Percentiles rank a stretch among this genome's conserved stretches.
Conservation (phyloP, 2,329 filamentous ascomycete species). For the Arthroderma uncinatum region DNA sequence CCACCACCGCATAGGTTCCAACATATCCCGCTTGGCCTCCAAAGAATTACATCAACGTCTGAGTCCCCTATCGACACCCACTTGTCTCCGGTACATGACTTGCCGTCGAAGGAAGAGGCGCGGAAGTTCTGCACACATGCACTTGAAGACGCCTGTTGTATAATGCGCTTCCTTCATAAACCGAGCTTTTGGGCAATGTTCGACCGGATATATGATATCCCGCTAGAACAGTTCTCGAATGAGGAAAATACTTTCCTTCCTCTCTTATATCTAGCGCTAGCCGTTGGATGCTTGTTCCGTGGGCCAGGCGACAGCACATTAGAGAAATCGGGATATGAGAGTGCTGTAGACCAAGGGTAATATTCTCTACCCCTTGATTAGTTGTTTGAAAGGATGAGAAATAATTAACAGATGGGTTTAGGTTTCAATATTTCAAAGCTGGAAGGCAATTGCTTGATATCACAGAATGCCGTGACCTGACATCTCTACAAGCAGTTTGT, state of each 20-base stretch:
- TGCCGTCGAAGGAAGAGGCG: constrained; percentile 55
- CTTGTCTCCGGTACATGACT: constrained; percentile 47
- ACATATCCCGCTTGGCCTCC: constrained; percentile 49
- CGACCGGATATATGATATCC: constrained; percentile 63
- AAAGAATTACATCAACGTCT: constrained; percentile 55
- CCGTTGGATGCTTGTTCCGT: constrained; percentile 62
- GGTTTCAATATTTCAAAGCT: constrained; percentile 62
- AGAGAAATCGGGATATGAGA: constrained; percentile 37
- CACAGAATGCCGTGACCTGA: constrained; percentile 58
- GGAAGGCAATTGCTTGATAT: constrained; percentile 54
- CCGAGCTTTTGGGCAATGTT: constrained; percentile 70
- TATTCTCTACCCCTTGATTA: constrained; percentile 13
- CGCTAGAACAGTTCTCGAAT: constrained; percentile 50
- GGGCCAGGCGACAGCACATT: constrained; percentile 43
- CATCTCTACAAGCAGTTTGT: constrained; percentile 61
- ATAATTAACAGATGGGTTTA: constrained; percentile 24
- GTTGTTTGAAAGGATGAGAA: neutral
- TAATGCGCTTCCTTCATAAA: constrained; percentile 65
- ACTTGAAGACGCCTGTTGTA: constrained; percentile 50
- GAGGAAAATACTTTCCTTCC: constrained; percentile 60
- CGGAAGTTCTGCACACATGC: constrained; percentile 48
- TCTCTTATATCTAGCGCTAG: constrained; percentile 58
- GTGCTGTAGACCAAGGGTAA: constrained; percentile 47
- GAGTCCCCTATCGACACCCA: constrained; percentile 53
- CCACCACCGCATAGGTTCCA: constrained; percentile 40